Evolutionary conservation across 2,329 filamentous ascomycete species (phyloP), one percentile per base, ranked within the genome.

Genomic region (Diaporthe ilicicola): DNA sequence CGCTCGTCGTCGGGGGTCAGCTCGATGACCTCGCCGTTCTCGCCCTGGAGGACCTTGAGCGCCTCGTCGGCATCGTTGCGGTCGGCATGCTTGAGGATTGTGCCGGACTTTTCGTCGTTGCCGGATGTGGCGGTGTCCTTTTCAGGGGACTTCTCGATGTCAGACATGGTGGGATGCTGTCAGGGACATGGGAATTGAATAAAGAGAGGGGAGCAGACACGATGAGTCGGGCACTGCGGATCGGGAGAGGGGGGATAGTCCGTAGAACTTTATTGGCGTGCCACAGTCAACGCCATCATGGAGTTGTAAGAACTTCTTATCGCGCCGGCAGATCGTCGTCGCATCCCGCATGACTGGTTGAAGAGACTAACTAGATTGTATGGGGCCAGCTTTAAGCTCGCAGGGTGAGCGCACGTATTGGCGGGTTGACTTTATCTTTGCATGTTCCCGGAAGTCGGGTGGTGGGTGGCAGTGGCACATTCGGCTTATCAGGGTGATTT

Each of bases 11-110:
- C 81, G 7, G 80, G 77, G 3, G 79, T 83, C 61, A 84, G 76
- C 29, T 77, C 73, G 56, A 83, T 77, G 4, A 68, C 73, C 71
- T 82, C 80, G 17, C 78, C 81, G 17, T 77, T 77, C 69, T 77
- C 76, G n/a, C 73, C 77, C 44, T 74, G 69, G 37, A 85, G 79
- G 6, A 84, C 80, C 68, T 81, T 80, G 55, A 84, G 77, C 4
- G 84, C 84, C 72, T 82, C 82, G 74, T 85, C 84, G 10, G 81
- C 82, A 73, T 84, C 80, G 72, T 81, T 79, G 51, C 74, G 74
- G 69, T 81, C 76, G 29, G 80, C 80, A 68, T 84, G 82, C 67
- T 80, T 80, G 29, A 76, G 72, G 27, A 75, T 53, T 15, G 64
- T 37, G 61, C 67, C 69, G 19, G 72, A 53, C 10, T 59, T 59